Evolutionary conservation across 2,329 filamentous ascomycete species (phyloP).

Genomic region (Xylariaceae sp.): DNA sequence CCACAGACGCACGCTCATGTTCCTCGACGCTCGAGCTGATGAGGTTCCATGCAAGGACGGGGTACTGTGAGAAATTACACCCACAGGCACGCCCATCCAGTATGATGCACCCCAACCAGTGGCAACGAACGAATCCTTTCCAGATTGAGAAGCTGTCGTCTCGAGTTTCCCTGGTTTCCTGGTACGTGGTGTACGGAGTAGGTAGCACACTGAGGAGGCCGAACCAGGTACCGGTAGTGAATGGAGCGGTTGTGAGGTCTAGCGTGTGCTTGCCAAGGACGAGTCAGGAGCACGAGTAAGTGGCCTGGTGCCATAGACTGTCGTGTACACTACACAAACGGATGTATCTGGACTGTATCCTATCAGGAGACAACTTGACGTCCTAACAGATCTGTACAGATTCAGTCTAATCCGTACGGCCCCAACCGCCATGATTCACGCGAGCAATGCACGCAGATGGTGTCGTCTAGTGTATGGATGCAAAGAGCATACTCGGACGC

Average conservation of each 20-base stretch:
- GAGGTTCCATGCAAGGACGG: conserved; percentile 1
- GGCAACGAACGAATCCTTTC: neutral
- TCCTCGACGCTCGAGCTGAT: conserved; percentile 4
- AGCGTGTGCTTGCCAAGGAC: neutral
- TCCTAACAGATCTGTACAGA: neutral
- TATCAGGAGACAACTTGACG: neutral
- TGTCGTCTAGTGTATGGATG: neutral
- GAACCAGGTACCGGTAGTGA: neutral
- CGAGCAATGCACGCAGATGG: neutral
- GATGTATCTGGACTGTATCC: too few species aligned
- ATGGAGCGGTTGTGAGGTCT: neutral
- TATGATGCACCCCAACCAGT: neutral
- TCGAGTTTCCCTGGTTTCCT: neutral
- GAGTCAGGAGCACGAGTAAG: neutral
- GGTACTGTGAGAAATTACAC: neutral
- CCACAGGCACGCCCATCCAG: neutral
- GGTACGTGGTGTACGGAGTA: neutral
- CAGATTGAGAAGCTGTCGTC: neutral
- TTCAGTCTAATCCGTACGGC: neutral
- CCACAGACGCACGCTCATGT: conserved; percentile 5
- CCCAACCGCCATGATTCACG: neutral
- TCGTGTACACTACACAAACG: too few species aligned
- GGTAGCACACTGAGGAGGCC: neutral
- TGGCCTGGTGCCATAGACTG: neutral
- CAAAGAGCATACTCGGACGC: neutral